Evolutionary conservation across 2,329 filamentous ascomycete genomes (phyloP).

Genomic region (Cercospora sp.): DNA sequence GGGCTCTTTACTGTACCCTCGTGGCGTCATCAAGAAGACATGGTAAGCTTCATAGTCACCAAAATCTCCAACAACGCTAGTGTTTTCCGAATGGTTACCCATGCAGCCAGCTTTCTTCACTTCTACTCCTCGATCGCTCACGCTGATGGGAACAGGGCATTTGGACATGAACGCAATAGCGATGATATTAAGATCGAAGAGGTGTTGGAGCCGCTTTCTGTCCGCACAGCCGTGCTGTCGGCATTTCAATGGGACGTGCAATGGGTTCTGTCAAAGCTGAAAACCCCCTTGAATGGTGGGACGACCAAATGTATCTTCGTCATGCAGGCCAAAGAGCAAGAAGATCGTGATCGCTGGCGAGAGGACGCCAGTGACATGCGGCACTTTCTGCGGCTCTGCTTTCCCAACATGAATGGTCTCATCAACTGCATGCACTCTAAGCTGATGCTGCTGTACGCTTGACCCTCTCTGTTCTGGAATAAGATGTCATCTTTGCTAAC

Average conservation of each 20-base stretch:
- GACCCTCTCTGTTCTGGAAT: neutral
- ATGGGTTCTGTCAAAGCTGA: constrained; percentile 67
- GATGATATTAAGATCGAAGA: constrained; percentile 88
- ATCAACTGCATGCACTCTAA: constrained; percentile 89
- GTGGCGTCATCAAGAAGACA: constrained; percentile 77
- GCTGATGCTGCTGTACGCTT: constrained; percentile 68
- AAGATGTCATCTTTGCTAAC: neutral
- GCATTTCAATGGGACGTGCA: constrained; percentile 83
- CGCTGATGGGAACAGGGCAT: constrained; percentile 40
- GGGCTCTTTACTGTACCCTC: constrained; percentile 48
- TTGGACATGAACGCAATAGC: constrained; percentile 58
- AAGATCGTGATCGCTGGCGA: constrained; percentile 38
- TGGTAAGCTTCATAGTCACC: constrained; percentile 48
- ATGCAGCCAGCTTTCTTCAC: neutral
- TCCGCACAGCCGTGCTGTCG: constrained; percentile 78
- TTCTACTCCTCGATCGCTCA: neutral
- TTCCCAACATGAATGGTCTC: constrained; percentile 74
- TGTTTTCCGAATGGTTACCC: neutral
- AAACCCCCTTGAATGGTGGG: constrained; percentile 59
- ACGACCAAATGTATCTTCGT: constrained; percentile 56
- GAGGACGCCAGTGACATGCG: constrained; percentile 34
- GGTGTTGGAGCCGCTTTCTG: constrained; percentile 69
- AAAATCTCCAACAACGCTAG: neutral
- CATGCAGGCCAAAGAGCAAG: constrained; percentile 57
- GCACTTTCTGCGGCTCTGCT: constrained; percentile 64